Base-by-base conservation (phyloP, 495 filamentous ascomycete species). In the Lophiotrema nucula region DNA sequence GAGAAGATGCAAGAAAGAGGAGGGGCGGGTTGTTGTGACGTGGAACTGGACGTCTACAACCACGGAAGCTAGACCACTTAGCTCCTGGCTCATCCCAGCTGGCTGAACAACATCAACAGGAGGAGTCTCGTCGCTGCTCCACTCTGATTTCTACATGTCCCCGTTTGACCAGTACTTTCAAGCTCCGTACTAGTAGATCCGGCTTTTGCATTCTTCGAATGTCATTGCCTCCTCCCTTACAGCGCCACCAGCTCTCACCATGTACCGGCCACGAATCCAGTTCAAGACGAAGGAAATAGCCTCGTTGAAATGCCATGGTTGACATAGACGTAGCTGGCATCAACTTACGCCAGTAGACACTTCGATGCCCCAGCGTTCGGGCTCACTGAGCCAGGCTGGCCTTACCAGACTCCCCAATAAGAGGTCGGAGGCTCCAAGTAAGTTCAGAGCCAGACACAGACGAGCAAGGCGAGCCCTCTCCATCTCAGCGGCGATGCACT, bases 61-160 rank as follows among this genome's bases (percentile, higher is more conserved):
- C 39, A 16, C 18, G 26, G 51, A 33, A 55, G 51, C 51, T 55
- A 55, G 51, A n/a, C 35, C 51, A 38, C 38, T 55, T 55, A 55
- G 51, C 51, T 55, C 41, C 39, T 46, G 38, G 13, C 38, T 4
- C 16, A 50, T 37, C 27, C 44, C 44, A 23, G 39, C 18, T 4
- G 23, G 47, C 47, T 50, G 25, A 18, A 43, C 10, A 8, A 43
- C 39, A 18, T 35, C 31, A n/a, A 8, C 31, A n/a, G 31, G 8
- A 35, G 31, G 8, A 8, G 8, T n/a, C 8, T 35, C 31, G 31
- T 8, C 8, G 31, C 8, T n/a, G 8, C n/a, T 8, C 8, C n/a
- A n/a, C n/a, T 8, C 31, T 8, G 31, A 8, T 8, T 35, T 35
- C n/a, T n/a, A 8, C n/a, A 21, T 18, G 39, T 43, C 39, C 10